A percentile compares a stretch with the other conserved stretches of the same genome.
phyloP scores from a whole-genome alignment of 1,284 basidiomycete species.

The Stereum hirsutum region DNA sequence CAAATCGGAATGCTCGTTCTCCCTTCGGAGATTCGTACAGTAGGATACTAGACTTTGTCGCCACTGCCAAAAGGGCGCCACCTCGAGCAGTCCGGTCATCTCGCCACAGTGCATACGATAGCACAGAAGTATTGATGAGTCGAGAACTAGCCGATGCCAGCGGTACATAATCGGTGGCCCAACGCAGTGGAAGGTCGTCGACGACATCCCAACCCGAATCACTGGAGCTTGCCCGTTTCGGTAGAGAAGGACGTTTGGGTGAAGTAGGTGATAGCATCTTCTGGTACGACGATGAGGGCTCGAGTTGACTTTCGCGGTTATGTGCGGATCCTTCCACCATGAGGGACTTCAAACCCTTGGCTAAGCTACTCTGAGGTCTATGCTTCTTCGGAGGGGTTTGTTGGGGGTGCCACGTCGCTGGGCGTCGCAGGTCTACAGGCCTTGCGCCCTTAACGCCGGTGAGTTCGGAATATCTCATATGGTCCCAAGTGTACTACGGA shows the following conservation, averaged over 20 bases:
- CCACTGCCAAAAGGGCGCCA: slow-evolving; percentile 65
- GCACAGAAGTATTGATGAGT: slow-evolving; percentile 43
- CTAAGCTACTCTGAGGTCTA: slow-evolving; percentile 43
- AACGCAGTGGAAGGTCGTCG: slow-evolving; percentile 66
- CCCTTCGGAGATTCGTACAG: slow-evolving; percentile 73
- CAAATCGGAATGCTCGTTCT: slow-evolving; percentile 71
- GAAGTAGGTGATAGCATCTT: slow-evolving; percentile 6
- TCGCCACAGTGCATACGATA: slow-evolving; percentile 59
- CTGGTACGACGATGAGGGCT: slow-evolving; percentile 19
- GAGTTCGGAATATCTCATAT: slow-evolving; percentile 2
- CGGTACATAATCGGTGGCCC: slow-evolving; percentile 75
- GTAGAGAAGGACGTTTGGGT: slow-evolving; percentile 6
- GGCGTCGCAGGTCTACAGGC: slow-evolving; percentile 50
- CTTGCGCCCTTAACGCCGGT: slow-evolving; percentile 35
- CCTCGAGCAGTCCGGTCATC: slow-evolving; percentile 41
- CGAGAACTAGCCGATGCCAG: slow-evolving; percentile 60
- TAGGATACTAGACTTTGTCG: slow-evolving; percentile 60
- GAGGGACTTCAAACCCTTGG: slow-evolving; percentile 47
- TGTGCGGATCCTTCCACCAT: slow-evolving; percentile 30
- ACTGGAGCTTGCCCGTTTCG: slow-evolving; percentile 17
- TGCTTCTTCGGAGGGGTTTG: slow-evolving; percentile 41
- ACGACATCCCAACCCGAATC: slow-evolving; percentile 65
- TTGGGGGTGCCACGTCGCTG: slow-evolving; percentile 41
- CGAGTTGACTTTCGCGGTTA: slow-evolving; percentile 18
- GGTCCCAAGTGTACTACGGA: neutral